phyloP scores from a whole-genome alignment of 2,329 filamentous ascomycete genomes.

The Rhynchosporium secalis region DNA sequence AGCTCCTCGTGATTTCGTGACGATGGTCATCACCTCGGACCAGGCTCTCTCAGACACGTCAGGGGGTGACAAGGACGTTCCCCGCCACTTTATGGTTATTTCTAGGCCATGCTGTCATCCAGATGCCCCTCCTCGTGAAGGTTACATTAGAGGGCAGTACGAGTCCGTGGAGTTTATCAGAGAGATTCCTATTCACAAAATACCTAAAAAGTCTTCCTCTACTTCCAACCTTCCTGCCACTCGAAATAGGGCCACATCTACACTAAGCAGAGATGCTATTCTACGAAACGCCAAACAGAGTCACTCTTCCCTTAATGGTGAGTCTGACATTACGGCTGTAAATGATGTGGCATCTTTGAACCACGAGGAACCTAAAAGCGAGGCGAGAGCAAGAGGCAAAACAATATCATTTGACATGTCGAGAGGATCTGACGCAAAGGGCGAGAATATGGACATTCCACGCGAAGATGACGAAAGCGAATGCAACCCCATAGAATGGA shows the following conservation, averaged over 20 bases:
- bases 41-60: constrained; percentile 30
- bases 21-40: constrained; percentile 68
- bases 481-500: constrained; percentile 69
- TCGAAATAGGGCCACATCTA: constrained; percentile 38
- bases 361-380: constrained; percentile 23
- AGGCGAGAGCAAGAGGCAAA: constrained; percentile 41
- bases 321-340: constrained; percentile 11
- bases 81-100: constrained; percentile 79
- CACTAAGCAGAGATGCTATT: constrained; percentile 45
- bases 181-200: constrained; percentile 64
- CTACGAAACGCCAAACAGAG: constrained; percentile 44
- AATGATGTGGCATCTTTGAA: constrained; percentile 22
- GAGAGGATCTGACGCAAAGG: constrained; percentile 41
- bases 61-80: constrained; percentile 42
- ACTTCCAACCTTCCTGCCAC: constrained; percentile 46
- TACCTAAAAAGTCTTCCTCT: constrained; percentile 46
- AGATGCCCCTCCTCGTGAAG: constrained; percentile 66
- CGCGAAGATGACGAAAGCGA: constrained; percentile 49
- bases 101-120: constrained; percentile 82
- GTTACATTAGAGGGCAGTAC: constrained; percentile 81
- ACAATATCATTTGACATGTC: constrained; percentile 46
- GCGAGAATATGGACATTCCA: constrained; percentile 38
- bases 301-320: constrained; percentile 20
- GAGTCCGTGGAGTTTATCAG: constrained; percentile 91
- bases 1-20: constrained; percentile 83